Evolutionary conservation across 2,329 filamentous ascomycete genomes (phyloP), one percentile per base, ranked within the genome.

Genomic region (Fusarium subglutinans): DNA sequence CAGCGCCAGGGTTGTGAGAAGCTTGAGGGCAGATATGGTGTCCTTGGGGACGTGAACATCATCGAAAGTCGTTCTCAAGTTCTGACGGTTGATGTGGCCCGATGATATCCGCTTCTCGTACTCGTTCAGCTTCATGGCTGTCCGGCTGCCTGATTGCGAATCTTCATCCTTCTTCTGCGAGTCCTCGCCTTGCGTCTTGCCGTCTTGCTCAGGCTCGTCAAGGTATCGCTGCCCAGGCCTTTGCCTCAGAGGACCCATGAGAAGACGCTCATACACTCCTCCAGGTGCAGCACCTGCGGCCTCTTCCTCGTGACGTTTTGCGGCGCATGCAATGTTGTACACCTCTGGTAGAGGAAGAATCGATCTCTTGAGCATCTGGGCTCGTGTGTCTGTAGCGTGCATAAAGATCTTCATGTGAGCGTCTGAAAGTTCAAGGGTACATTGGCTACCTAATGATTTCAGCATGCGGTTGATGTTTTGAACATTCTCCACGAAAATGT

Each of bases 1-100:
- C 10, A 99, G 87, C 1, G 95, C 96, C 24, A 99, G 86, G 2
- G 94, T 94, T 0, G 96, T 99, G 57, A 98, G 88, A 10, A 94
- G 94, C 80, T 96, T 95, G 62, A 99, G 87, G 3, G 95, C 93
- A 28, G 96, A 94, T 37, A 97, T 93, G 5, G 94, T 98, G 69
- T 95, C 94, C 1, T 87, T 83, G 0, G 95, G 91, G 4, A 92
- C 94, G 77, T 97, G 94, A 26, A 99, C 93, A 80, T 98, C 93
- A 30, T 90, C 87, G 80, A 98, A 99, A 0, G 94, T 97, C 0
- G 94, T 97, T 70, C 91, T 91, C 74, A 99, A 94, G 77, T 93
- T 93, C 53, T 91, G 87, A 12, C 94, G 90, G 79, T 98, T 91
- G 41, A 98, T 91, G 7, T 98, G 92, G 15, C 96, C 95, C 8